Evolutionary conservation across 176 grass and related monocot genomes (phyloP).

Genomic region (Microstegium vimineum): DNA sequence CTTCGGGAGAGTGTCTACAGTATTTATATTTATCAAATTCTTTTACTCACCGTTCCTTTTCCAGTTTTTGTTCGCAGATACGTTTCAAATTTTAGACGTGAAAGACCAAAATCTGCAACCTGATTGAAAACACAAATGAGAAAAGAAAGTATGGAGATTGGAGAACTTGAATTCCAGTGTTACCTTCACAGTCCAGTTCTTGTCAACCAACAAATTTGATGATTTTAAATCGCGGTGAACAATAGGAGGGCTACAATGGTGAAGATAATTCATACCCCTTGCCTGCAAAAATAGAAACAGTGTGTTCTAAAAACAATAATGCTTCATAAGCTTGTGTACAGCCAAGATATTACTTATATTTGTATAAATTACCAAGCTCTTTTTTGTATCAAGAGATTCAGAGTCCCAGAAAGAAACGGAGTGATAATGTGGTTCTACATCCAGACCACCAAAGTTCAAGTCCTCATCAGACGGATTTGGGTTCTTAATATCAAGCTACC

Average conservation of each 20-base stretch:
- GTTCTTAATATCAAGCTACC: neutral
- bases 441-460: neutral
- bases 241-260: conserved; percentile 63
- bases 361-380: neutral
- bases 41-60: conserved; percentile 86
- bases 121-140: conserved; percentile 37
- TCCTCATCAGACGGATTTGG: neutral
- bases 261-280: conserved; percentile 98
- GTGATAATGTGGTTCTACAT: neutral
- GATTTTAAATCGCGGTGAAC: conserved; percentile 96
- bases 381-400: neutral
- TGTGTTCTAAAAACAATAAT: neutral
- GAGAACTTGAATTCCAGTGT: neutral
- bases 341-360: neutral
- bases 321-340: neutral
- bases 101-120: conserved; percentile 98
- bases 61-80: conserved; percentile 83
- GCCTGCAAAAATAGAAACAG: conserved; percentile 41
- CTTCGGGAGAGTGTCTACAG: neutral
- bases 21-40: neutral
- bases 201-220: conserved; percentile 94
- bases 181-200: conserved; percentile 98
- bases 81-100: conserved; percentile 77
- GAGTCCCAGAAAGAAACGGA: neutral
- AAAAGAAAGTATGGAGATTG: neutral